phyloP scores from a whole-genome alignment of 352 stramenopile species.

The Phytopythium chamaehyphon region DNA sequence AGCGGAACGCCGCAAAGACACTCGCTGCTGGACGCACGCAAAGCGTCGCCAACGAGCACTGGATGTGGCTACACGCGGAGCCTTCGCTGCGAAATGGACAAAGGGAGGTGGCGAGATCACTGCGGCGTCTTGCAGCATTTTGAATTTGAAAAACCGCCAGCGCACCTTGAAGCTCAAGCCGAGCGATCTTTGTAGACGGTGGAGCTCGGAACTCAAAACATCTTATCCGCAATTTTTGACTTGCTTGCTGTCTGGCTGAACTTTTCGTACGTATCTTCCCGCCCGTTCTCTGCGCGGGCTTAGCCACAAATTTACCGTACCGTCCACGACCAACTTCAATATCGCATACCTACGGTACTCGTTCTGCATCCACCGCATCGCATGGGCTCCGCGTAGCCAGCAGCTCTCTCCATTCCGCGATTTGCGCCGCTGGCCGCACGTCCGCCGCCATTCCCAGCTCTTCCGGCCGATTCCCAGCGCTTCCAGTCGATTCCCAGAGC shows the following conservation, averaged over 20 bases:
- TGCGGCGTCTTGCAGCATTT: too few relatives aligned
- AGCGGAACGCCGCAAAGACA: constrained; percentile 1
- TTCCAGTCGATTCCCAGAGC: background rate
- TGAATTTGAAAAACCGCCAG: background rate
- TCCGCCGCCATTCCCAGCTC: too few relatives aligned
- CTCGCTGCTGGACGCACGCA: too few relatives aligned
- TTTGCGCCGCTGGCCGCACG: too few relatives aligned
- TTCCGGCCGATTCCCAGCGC: too few relatives aligned
- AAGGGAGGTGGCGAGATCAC: too few relatives aligned
- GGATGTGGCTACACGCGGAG: too few relatives aligned
- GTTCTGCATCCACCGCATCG: too few relatives aligned
- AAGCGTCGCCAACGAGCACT: too few relatives aligned
- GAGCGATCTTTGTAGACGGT: background rate
- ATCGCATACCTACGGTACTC: constrained; percentile 2
- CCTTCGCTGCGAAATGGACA: too few relatives aligned
- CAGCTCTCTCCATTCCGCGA: too few relatives aligned
- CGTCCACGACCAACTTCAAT: constrained; percentile 8
- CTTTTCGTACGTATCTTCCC: background rate
- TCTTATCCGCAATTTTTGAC: constrained; percentile 1
- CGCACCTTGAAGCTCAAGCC: background rate
- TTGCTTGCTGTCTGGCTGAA: background rate
- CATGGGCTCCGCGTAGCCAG: too few relatives aligned
- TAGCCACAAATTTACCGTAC: constrained; percentile 3
- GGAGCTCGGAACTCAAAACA: background rate
- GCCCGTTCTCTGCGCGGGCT: background rate